Conservation (phyloP, 345 rosid species). For the Dovyalis caffra region DNA sequence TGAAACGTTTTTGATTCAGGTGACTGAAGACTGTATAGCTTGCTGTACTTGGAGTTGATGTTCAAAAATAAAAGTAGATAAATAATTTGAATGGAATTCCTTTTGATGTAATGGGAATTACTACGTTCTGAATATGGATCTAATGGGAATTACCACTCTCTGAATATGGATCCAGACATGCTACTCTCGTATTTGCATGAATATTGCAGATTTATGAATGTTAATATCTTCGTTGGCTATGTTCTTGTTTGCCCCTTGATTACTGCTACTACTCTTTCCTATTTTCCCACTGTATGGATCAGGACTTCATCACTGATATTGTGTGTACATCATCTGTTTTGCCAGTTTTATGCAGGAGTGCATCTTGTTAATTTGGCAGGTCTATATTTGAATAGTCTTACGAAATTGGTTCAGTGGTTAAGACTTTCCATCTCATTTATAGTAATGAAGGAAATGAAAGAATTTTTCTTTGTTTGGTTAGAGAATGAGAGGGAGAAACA, state of each 20-base stretch:
- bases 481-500: no score
- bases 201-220: not conserved
- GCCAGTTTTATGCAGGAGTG: not conserved
- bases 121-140: not conserved
- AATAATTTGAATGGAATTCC: not conserved
- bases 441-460: not conserved
- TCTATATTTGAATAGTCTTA: not conserved
- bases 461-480: not conserved
- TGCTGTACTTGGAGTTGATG: slow-evolving; percentile 5
- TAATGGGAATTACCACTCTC: not conserved
- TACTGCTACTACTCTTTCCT: not conserved
- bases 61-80: not conserved
- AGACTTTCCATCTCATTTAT: not conserved
- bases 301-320: not conserved
- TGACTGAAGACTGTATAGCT: not conserved
- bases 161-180: not conserved
- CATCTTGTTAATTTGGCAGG: not conserved
- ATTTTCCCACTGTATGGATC: not conserved
- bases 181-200: not conserved
- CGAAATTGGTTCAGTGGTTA: not conserved
- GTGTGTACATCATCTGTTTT: not conserved
- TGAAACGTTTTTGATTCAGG: slow-evolving; percentile 5
- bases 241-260: not conserved
- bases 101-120: not conserved
- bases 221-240: not conserved